Evolutionary conservation across 495 filamentous ascomycete species (phyloP).

Genomic region (Penicillium tannophilum): DNA sequence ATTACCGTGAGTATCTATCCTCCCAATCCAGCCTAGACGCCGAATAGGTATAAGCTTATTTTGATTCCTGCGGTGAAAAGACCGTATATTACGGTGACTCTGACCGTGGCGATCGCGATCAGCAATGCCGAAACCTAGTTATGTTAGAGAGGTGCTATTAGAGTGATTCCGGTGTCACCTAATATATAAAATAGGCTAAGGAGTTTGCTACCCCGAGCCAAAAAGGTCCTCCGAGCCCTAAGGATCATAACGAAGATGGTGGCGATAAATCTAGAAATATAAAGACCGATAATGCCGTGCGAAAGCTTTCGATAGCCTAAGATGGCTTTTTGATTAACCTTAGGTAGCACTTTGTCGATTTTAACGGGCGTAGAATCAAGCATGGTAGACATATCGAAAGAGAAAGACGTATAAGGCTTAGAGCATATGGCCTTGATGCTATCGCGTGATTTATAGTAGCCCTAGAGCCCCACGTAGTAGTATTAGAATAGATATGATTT

Average conservation of each 20-base stretch:
- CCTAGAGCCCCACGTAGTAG: neutral
- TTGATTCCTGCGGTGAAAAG: neutral
- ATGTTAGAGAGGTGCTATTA: neutral
- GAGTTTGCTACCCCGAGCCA: neutral
- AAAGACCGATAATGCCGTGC: neutral
- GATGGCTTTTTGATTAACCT: neutral
- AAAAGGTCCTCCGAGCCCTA: neutral
- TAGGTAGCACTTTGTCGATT: neutral
- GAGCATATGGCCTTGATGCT: neutral
- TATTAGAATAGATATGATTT: neutral
- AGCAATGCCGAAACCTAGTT: neutral
- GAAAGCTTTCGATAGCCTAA: neutral
- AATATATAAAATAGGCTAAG: neutral
- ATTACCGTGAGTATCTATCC: neutral
- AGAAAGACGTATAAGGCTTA: neutral
- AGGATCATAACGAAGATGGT: neutral
- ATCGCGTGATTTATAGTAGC: neutral
- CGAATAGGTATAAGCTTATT: neutral
- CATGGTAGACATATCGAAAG: neutral
- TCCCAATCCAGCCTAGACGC: neutral
- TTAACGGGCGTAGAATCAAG: neutral
- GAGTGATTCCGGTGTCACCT: neutral
- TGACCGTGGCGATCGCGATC: neutral
- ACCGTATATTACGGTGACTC: neutral
- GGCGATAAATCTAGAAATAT: neutral